Conservation (phyloP, 257 asterid species). For the Solanum chilense region DNA sequence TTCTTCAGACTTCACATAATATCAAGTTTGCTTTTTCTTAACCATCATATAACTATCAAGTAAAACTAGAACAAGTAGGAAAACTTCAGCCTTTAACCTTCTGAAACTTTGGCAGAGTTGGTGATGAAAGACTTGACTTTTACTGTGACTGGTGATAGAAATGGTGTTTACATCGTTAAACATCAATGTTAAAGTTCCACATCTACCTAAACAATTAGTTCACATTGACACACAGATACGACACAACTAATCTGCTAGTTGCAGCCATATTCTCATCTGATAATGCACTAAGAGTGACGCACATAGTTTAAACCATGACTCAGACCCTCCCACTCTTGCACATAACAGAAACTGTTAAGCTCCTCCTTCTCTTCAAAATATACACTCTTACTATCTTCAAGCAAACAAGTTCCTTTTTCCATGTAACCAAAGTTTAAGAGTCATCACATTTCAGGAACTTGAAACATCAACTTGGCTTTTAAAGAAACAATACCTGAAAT, state of each 20-base stretch:
- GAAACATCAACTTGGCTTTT: neutral
- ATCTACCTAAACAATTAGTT: neutral
- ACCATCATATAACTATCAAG: neutral
- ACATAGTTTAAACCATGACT: neutral
- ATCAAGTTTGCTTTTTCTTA: neutral
- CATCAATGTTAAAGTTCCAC: neutral
- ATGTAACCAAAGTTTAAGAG: neutral
- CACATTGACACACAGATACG: neutral
- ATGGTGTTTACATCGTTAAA: neutral
- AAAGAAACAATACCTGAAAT: conserved; percentile 55
- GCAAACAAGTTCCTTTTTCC: neutral
- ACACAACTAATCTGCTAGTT: neutral
- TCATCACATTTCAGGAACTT: neutral
- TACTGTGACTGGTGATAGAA: neutral
- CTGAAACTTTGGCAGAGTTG: neutral
- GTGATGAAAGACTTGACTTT: neutral
- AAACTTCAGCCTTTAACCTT: neutral
- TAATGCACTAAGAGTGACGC: neutral
- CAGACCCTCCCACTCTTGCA: neutral
- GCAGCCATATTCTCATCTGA: neutral
- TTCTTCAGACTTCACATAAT: neutral
- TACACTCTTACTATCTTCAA: neutral
- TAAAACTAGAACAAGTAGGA: neutral
- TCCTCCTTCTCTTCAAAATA: neutral
- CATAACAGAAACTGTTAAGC: neutral